Base-by-base conservation (phyloP, 371 early-diverging fungal species). In the Mortierella polycephala region DNA sequence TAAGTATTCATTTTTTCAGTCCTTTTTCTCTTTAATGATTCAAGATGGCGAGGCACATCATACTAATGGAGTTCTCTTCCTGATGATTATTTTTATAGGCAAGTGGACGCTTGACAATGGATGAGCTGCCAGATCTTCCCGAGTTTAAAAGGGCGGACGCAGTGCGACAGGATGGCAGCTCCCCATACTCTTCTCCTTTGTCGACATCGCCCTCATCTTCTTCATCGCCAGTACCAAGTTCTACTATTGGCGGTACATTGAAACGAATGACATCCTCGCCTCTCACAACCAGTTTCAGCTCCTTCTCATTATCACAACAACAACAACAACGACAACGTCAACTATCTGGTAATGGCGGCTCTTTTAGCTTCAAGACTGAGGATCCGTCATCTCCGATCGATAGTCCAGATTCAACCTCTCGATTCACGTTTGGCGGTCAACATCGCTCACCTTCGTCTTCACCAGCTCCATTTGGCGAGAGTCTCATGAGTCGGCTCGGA, bases 101-200 rank as follows among this genome's bases (percentile, higher is more conserved):
- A 20, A 77, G 79, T 44, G 69, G 72, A 20, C 64, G 79, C 5
- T 46, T 77, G 55, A 62, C 79, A 5, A 77, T 77, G 79, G 79
- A 77, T 42, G 79, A 77, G 50, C 16, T 71, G 11, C 79, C 79
- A 6, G 79, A 77, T 39, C 60, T 77, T 1, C 72, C 72, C 30
- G 79, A 77, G 46, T 77, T 77, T 45, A 63, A 67, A 41, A 16
- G 21, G 0, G 18, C 60, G 3, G 55, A 44, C 16, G 50, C 6
- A 11, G 23, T 13, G 20, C 21, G 3, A 10, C n/a, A 21, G 21
- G 40, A n/a, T 47, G 30, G 45, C 10, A n/a, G 30, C 42, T 56
- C 41, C 7, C 39, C 16, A n/a, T 14, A 42, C 14, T 56, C 41
- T 2, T 30, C 21, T 60, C 10, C 16, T 30, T 23, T 50, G 14